phyloP scores from a whole-genome alignment of 169 alveolate species.

The Cryptosporidium meleagridis region DNA sequence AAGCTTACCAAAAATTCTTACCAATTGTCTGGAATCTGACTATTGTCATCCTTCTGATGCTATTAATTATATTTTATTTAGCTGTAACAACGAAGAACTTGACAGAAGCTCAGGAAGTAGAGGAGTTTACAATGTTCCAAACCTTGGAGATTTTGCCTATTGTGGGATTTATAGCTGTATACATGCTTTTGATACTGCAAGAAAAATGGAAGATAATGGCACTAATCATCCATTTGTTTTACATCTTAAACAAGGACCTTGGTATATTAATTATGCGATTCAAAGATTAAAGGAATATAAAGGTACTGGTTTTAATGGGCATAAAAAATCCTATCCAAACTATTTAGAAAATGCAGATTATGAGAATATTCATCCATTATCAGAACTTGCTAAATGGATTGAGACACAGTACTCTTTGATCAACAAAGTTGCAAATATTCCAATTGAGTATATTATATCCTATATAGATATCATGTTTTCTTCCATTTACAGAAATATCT shows the following conservation, averaged over 20 bases:
- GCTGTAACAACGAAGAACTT: constrained; percentile 87
- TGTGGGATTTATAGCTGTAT: constrained; percentile 67
- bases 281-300: constrained; percentile 51
- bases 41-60: constrained; percentile 75
- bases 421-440: constrained; percentile 47
- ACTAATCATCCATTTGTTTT: constrained; percentile 66
- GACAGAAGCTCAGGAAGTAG: constrained; percentile 82
- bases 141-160: constrained; percentile 56
- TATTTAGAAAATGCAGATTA: background rate
- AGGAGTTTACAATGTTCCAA: constrained; percentile 81
- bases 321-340: constrained; percentile 10
- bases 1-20: constrained; percentile 30
- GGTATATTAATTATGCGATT: constrained; percentile 55
- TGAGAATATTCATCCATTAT: constrained; percentile 27
- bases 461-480: constrained; percentile 57
- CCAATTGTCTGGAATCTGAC: constrained; percentile 19
- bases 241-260: constrained; percentile 70
- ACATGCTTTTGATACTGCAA: constrained; percentile 26
- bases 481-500: constrained; percentile 48
- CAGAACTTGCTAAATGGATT: constrained; percentile 61
- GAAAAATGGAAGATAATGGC: constrained; percentile 65
- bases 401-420: constrained; percentile 22
- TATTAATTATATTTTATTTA: constrained; percentile 83
- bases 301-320: constrained; percentile 44
- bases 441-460: constrained; percentile 41